Percentiles rank a stretch among this genome's conserved stretches.
phyloP scores from a whole-genome alignment of 1,284 basidiomycete species.

The Ustilago bromivora region DNA sequence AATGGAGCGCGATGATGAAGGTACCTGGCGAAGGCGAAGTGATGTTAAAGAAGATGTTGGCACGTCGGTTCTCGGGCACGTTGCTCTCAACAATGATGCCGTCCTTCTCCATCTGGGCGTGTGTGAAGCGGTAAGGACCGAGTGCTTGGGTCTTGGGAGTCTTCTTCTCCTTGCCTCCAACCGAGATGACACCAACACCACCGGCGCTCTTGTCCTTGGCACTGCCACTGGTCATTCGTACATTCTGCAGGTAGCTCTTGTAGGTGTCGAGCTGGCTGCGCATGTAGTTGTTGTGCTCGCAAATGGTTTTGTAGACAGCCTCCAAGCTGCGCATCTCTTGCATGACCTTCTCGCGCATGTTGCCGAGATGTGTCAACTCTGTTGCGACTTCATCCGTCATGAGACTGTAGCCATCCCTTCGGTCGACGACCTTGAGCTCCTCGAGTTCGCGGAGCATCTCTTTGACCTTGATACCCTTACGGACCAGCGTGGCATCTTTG shows the following conservation, averaged over 20 bases:
- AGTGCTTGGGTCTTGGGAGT: conserved; percentile 83
- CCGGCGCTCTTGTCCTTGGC: conserved; percentile 74
- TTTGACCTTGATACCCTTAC: conserved; percentile 98
- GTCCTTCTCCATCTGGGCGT: conserved; percentile 97
- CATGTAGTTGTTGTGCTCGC: conserved; percentile 98
- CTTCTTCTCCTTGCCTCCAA: conserved; percentile 98
- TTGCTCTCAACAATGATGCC: conserved; percentile 99
- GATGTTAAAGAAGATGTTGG: conserved; percentile 99
- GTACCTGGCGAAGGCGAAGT: conserved; percentile 96
- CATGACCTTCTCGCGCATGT: conserved; percentile 93
- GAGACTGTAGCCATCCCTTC: conserved; percentile 84
- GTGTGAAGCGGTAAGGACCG: conserved; percentile 96
- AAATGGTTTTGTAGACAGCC: conserved; percentile 97
- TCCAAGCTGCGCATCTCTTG: conserved; percentile 92
- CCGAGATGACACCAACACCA: conserved; percentile 92
- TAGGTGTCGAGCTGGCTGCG: conserved; percentile 97
- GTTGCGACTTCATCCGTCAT: conserved; percentile 97
- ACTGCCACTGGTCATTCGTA: conserved; percentile 78
- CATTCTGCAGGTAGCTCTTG: conserved; percentile 98
- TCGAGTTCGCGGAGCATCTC: conserved; percentile 97
- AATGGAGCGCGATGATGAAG: conserved; percentile 97
- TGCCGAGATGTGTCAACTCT: conserved; percentile 94
- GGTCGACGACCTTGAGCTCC: conserved; percentile 87
- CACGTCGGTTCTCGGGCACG: conserved; percentile 91
- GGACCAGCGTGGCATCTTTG: conserved; percentile 92